Base-by-base conservation (phyloP, 441 rosid genomes). In the Pelargonium cotyledonis region DNA sequence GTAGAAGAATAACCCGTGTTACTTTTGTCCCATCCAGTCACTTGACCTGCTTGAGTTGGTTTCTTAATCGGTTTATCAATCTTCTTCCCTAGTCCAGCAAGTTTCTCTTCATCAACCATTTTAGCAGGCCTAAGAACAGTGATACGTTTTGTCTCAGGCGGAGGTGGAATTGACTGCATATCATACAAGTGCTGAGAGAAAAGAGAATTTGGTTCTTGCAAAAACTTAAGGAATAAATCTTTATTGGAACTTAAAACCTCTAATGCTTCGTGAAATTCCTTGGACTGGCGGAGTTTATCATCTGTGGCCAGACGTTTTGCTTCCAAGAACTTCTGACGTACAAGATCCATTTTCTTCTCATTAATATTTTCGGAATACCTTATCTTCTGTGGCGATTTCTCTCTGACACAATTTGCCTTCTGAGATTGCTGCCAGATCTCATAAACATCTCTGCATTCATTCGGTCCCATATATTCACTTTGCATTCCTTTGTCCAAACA, bases 111-210 rank as follows among this genome's bases (percentile, higher is more conserved):
- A 73, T 85, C 90, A 76, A 78, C 78, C 78, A 82, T 71, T 84
- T 87, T 91, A 0, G 96, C 80, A 76, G 97, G 97, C 80, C 80
- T 91, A 70, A 91, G 89, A 63, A 95, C 92, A 66, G 97, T 90
- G 76, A 95, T 95, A 65, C 89, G 87, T 74, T 87, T 95, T 26
- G 91, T 86, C 82, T 84, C 94, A n/a, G 87, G 79, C 68, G 87
- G 83, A 72, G 81, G 78, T 81, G 88, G 82, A 74, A 77, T 67
- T 46, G 80, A 73, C 80, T 84, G 87, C 80, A 78, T 73, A 67
- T 84, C 81, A 31, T 74, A 77, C 55, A 80, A 75, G 76, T 76
- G 84, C 78, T 80, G 86, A 67, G 89, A 84, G 79, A 85, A 77
- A 72, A 85, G 80, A 51, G 90, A 82, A 85, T 85, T 85, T 46